Evolutionary conservation across 129 eudicot species (phyloP).

Genomic region (Ambrosia trifida): DNA sequence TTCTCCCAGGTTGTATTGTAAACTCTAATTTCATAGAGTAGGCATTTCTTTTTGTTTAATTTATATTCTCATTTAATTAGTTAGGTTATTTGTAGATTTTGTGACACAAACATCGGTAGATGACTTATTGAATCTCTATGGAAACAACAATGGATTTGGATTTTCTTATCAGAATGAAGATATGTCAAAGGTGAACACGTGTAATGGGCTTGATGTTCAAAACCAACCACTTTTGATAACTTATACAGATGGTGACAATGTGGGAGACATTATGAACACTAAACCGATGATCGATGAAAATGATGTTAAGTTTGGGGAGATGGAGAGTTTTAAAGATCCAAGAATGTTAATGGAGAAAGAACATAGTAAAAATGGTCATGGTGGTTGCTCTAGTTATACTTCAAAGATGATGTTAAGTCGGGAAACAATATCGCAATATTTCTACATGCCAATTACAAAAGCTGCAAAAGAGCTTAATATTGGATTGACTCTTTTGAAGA

Average conservation of each 20-base stretch:
- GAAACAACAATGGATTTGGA: constrained; percentile 17
- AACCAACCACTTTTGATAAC: constrained; percentile 1
- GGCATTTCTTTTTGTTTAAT: background rate
- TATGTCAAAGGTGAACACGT: constrained; percentile 12
- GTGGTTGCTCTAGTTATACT: constrained; percentile 14
- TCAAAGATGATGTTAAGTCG: constrained; percentile 45
- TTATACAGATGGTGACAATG: constrained; percentile 1
- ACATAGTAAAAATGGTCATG: background rate
- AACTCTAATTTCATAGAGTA: background rate
- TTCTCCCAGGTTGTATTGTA: constrained; percentile 39
- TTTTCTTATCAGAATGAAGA: constrained; percentile 28
- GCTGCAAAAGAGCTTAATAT: constrained; percentile 89
- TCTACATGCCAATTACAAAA: constrained; percentile 81
- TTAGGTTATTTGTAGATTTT: constrained; percentile 32
- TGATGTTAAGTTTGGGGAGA: constrained; percentile 11
- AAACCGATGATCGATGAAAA: background rate
- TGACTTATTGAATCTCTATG: constrained; percentile 27
- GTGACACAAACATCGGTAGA: background rate
- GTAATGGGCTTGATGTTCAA: constrained; percentile 9
- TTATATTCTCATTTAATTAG: background rate
- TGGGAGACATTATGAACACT: background rate
- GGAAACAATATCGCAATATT: constrained; percentile 59
- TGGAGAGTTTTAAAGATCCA: background rate
- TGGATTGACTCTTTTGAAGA: constrained; percentile 79
- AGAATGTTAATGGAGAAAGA: constrained; percentile 11